These are phyloP conservation scores for Camelina laxa DNA, from an alignment of 345 rosid genomes.

Conservation along the genomic window DNA sequence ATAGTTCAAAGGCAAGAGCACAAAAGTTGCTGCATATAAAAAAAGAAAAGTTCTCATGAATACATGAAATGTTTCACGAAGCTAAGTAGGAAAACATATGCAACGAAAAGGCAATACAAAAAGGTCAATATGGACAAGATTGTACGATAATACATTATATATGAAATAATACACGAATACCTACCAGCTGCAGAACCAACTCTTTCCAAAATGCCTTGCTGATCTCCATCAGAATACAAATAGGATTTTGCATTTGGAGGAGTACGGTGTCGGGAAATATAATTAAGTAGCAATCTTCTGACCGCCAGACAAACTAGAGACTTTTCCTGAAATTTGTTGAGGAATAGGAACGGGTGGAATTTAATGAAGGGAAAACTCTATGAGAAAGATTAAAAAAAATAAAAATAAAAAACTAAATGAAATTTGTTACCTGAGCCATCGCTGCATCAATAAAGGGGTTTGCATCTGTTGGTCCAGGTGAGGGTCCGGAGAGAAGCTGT, in stretches of 20 bases:
- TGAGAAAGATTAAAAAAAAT: constrained; percentile 5
- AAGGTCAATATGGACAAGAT: constrained; percentile 26
- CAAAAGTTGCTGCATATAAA: constrained; percentile 75
- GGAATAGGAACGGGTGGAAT: constrained; percentile 11
- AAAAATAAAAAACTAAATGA: neutral
- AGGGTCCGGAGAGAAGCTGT: constrained; percentile 80
- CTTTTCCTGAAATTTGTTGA: constrained; percentile 61
- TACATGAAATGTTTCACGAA: neutral
- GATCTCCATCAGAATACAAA: constrained; percentile 60
- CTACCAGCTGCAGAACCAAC: constrained; percentile 94
- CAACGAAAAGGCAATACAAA: constrained; percentile 2
- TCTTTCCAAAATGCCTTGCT: constrained; percentile 86
- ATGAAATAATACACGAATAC: constrained; percentile 25
- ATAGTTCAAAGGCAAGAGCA: constrained; percentile 82
- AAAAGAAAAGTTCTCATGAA: constrained; percentile 26
- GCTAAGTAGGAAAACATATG: constrained; percentile 12
- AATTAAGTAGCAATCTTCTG: constrained; percentile 69
- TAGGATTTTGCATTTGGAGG: constrained; percentile 55
- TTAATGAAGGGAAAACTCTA: constrained; percentile 9
- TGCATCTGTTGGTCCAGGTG: constrained; percentile 72
- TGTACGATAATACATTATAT: neutral
- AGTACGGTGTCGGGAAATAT: constrained; percentile 58
- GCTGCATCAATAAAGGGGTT: constrained; percentile 93
- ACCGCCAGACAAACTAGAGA: constrained; percentile 71
- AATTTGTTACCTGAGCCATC: constrained; percentile 72